Evolutionary conservation across 2,329 filamentous ascomycete genomes (phyloP), one percentile per base, ranked within the genome.

Genomic region (Orbilia ellipsospora): DNA sequence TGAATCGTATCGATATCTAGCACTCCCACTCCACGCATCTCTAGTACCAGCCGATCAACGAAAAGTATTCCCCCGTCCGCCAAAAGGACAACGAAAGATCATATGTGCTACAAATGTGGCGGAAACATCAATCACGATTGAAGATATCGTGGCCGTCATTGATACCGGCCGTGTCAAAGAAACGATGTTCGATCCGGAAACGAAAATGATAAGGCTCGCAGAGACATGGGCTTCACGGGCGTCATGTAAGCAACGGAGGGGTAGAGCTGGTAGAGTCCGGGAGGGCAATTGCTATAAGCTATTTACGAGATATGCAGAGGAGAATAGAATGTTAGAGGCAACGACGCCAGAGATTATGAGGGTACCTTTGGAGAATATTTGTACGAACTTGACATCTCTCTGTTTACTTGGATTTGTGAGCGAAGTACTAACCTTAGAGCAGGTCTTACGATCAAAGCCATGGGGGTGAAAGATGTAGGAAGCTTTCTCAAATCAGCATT

Each of bases 121-220:
- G 1, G 95, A 99, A 82, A 99, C 95, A 0, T 98, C 95, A 1
- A 98, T 99, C 81, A 99, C 95, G 0, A 99, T 99, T 74, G 94
- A 97, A 81, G 95, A 99, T 81, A 92, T 99, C 63, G 92, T 98
- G 1, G 94, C 92, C 1, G 95, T 99, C 54, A 94, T 99, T 77
- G 95, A 99, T 81, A 95, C 91, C 10, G 95, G 95, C 28, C 90
- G 93, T 63, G 95, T 99, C 73, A 99, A 99, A 81, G 94, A 99
- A 82, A 99, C 94, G 0, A 94, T 92, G 81, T 98, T 94, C 80
- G 95, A 98, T 81, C 89, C 93, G 0, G 88, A 90, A 77, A 96
- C 91, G 81, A 97, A 97, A 81, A 97, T 98, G 90, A 91, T 96
- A 51, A 93, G 92, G 80, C 88, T 99, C 0, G 91, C 94, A 79